Conservation (phyloP, 2,329 filamentous ascomycete genomes). For the Lecanicillium sp. region DNA sequence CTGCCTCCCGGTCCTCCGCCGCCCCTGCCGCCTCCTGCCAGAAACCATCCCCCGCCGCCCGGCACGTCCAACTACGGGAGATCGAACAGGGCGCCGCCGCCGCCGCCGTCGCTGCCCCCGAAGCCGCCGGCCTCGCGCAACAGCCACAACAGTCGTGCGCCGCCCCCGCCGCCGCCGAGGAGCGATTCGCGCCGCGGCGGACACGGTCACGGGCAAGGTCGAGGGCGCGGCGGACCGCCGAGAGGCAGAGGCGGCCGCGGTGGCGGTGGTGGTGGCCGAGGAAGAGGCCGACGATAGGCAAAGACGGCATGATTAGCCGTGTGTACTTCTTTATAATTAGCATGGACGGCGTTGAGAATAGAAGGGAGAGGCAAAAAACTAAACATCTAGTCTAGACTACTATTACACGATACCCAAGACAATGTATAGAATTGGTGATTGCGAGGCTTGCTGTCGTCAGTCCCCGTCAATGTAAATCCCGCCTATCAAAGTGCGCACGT, state of each 20-base stretch:
- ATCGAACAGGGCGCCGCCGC: constrained; percentile 12
- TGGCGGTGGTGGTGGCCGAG: constrained; percentile 19
- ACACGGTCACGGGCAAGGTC: background rate
- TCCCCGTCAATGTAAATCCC: too few relatives aligned
- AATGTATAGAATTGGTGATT: background rate
- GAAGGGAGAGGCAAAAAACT: background rate
- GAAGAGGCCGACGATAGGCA: constrained; percentile 18
- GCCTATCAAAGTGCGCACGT: background rate
- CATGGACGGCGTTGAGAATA: background rate
- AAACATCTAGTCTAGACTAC: background rate
- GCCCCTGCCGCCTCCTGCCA: constrained; percentile 20
- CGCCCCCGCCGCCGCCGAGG: constrained; percentile 20
- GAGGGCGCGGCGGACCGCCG: background rate
- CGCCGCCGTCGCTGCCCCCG: constrained; percentile 14
- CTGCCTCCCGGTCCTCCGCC: constrained; percentile 35
- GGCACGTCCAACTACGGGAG: constrained; percentile 17
- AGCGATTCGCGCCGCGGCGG: background rate
- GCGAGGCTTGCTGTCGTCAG: too few relatives aligned
- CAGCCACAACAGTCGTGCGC: constrained; percentile 26
- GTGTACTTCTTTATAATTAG: constrained; percentile 1
- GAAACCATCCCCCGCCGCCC: constrained; percentile 22
- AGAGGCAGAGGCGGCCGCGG: constrained; percentile 22
- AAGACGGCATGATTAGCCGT: background rate
- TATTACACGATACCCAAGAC: constrained; percentile 4
- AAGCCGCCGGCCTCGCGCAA: constrained; percentile 10